Base-by-base conservation (phyloP, 768 basidiomycete genomes). In the Panus rudis region DNA sequence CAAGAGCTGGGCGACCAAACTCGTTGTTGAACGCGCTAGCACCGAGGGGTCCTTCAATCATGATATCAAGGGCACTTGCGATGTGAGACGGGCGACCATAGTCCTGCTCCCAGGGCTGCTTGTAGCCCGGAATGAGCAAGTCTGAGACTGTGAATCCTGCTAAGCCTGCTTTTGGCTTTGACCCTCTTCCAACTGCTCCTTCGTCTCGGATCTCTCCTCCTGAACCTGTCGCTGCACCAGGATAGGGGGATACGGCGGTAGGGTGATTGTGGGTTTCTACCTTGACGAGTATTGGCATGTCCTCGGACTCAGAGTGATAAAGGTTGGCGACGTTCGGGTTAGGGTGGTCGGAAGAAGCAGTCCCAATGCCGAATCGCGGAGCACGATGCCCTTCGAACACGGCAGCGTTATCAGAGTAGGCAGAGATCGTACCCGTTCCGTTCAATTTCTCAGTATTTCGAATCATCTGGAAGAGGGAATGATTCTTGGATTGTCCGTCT, bases 201-300 rank as follows among this genome's bases (percentile, higher is more conserved):
- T 99, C 96, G 60, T 99, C 96, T 25, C 96, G 79, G 52, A 98
- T 98, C 65, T 99, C 96, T 8, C 96, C 96, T 6, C 96, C 96
- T 1, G 94, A 97, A 16, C 96, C 96, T 1, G 96, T 98, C 1
- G 94, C 93, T 0, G 96, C 94, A n/a, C 96, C 96, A 2, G 96
- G 91, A 61, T 86, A 98, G 1, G 96, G 96, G 1, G 96, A 98
- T 6, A 98, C 92, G 3, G 94, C 96, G 2, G 94, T 98, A 3
- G 96, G 96, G 57, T 98, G 96, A 59, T 99, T 99, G 63, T 99
- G 96, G 2, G 96, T 99, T 66, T 98, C 96, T 46, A 98, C 96
- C 66, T 99, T 99, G 69, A 92, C 81, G 19, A 98, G 73, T 43
- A 99, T 87, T 12, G 81, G 90, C 69, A 89, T 86, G 10, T 81